Evolutionary conservation across 768 basidiomycete species (phyloP).

Genomic region (Amanita rubescens): DNA sequence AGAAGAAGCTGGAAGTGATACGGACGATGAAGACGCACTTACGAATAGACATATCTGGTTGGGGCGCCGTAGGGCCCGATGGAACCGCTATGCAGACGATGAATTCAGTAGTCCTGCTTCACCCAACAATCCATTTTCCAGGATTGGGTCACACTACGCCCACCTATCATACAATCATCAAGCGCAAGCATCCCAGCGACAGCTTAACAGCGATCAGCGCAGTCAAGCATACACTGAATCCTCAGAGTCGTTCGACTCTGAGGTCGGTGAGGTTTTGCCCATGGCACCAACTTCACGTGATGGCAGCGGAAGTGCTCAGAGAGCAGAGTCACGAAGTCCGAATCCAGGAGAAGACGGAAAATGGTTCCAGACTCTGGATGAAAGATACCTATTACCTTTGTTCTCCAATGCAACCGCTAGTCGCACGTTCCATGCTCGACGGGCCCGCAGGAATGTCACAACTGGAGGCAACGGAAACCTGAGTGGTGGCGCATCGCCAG

Average conservation of each 20-base stretch:
- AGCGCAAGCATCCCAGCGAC: conserved; percentile 17
- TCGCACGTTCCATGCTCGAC: conserved; percentile 75
- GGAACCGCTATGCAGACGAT: conserved; percentile 38
- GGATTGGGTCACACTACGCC: conserved; percentile 52
- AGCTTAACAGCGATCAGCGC: conserved; percentile 14
- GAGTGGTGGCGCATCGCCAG: conserved; percentile 26
- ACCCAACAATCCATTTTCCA: conserved; percentile 17
- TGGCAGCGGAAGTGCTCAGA: conserved; percentile 14
- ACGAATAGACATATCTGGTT: conserved; percentile 27
- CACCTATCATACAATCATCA: conserved; percentile 59
- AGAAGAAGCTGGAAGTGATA: conserved; percentile 67
- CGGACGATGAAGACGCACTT: conserved; percentile 44
- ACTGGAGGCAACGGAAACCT: conserved; percentile 22
- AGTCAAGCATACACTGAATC: conserved; percentile 44
- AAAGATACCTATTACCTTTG: conserved; percentile 86
- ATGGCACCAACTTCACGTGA: conserved; percentile 49
- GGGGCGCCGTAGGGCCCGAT: conserved; percentile 29
- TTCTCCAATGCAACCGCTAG: conserved; percentile 91
- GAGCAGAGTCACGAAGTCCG: conserved; percentile 11
- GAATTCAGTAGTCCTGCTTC: conserved; percentile 29
- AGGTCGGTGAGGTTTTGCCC: conserved; percentile 71
- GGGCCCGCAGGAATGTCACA: conserved; percentile 44
- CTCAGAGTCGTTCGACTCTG: conserved; percentile 66
- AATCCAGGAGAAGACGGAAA: conserved; percentile 66
- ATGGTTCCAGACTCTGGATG: conserved; percentile 95